Conservation (phyloP, 2,329 filamentous ascomycete species). For the Fusarium goolgardi region DNA sequence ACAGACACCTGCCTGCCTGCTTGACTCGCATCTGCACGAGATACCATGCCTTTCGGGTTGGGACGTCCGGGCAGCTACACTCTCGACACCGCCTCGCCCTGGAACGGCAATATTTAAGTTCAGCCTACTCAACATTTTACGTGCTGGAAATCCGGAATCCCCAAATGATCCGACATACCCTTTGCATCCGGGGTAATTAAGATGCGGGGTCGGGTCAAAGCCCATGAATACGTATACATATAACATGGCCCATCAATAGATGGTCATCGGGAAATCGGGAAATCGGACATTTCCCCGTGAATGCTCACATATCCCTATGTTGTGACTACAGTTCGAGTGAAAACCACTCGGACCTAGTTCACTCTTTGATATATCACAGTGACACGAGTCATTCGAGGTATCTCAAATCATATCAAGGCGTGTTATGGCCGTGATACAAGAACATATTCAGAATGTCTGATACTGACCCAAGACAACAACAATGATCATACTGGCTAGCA, state of each 20-base stretch:
- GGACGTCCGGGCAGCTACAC: not conserved
- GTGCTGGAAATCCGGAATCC: slow-evolving; percentile 2
- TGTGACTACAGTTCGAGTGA: not conserved
- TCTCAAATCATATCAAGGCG: not conserved
- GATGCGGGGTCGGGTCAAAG: slow-evolving; percentile 36
- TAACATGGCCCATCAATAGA: slow-evolving; percentile 5
- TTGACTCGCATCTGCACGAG: slow-evolving; percentile 17
- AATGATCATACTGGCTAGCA: not conserved
- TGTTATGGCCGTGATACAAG: not conserved
- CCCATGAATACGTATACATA: slow-evolving; percentile 3
- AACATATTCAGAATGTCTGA: slow-evolving; percentile 7
- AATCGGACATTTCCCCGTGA: slow-evolving; percentile 26
- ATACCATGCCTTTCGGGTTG: not conserved
- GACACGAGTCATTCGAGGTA: not conserved
- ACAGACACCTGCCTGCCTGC: not conserved
- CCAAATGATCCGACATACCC: slow-evolving; percentile 23
- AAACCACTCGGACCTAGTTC: slow-evolving; percentile 14
- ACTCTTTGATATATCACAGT: slow-evolving; percentile 15
- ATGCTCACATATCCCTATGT: slow-evolving; percentile 27
- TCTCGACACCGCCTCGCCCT: not conserved
- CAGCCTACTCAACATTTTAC: slow-evolving; percentile 9
- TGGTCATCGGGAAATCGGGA: slow-evolving; percentile 29
- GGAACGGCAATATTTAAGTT: slow-evolving; percentile 2
- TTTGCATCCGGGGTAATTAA: slow-evolving; percentile 35
- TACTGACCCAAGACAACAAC: not conserved